phyloP scores from a whole-genome alignment of 345 rosid species.

The Toxicodendron radicans region DNA sequence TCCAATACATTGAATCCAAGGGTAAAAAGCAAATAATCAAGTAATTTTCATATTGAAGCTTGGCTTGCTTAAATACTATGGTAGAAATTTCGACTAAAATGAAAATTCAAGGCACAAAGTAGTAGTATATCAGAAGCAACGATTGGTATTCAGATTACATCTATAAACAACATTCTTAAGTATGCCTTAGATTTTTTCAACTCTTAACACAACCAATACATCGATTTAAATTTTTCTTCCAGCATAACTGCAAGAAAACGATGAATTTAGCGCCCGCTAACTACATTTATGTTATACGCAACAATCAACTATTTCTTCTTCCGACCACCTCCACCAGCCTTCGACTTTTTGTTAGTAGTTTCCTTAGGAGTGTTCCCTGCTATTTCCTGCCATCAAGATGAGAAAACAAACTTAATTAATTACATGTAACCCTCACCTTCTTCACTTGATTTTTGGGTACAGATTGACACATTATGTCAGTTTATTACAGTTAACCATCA shows the following conservation, averaged over 20 bases:
- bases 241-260: conserved; percentile 7
- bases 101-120: neutral
- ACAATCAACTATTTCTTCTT: conserved; percentile 50
- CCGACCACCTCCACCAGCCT: conserved; percentile 64
- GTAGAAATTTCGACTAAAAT: neutral
- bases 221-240: neutral
- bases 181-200: neutral
- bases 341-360: conserved; percentile 56
- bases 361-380: conserved; percentile 42
- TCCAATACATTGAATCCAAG: neutral
- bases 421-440: neutral
- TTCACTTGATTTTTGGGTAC: neutral
- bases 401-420: neutral
- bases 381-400: conserved; percentile 46
- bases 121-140: neutral
- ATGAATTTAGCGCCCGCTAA: neutral
- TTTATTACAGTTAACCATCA: neutral
- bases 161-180: neutral
- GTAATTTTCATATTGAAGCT: neutral
- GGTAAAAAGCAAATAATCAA: neutral
- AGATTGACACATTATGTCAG: neutral
- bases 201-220: neutral
- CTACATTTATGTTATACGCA: neutral
- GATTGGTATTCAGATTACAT: neutral
- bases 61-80: no score